Conservation (phyloP, 371 early-diverging fungal genomes). For the Chytridiales sp. region DNA sequence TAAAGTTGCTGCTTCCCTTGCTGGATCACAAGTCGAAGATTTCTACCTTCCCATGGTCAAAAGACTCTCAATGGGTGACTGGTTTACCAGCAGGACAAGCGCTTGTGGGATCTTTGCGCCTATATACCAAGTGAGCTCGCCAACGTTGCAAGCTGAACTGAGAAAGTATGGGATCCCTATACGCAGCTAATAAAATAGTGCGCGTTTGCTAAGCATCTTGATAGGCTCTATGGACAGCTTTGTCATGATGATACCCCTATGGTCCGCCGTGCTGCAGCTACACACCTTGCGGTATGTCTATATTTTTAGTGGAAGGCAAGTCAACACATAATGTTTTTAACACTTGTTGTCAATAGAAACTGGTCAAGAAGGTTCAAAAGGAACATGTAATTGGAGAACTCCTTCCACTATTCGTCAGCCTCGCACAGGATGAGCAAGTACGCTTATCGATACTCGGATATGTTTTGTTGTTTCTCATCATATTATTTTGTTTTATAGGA, state of each 20-base stretch:
- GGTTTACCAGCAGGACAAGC: slow-evolving; percentile 94
- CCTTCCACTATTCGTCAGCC: slow-evolving; percentile 72
- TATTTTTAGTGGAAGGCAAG: too few species aligned
- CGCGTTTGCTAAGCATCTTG: not conserved
- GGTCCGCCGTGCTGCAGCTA: slow-evolving; percentile 93
- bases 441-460: not conserved
- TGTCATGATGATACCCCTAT: slow-evolving; percentile 94
- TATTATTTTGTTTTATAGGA: slow-evolving; percentile 66
- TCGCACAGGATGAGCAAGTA: slow-evolving; percentile 80
- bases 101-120: slow-evolving; percentile 88
- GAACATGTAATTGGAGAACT: slow-evolving; percentile 71
- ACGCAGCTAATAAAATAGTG: not conserved
- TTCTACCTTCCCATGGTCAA: slow-evolving; percentile 85
- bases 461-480: not conserved
- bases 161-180: slow-evolving; percentile 55
- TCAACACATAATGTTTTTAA: not conserved
- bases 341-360: slow-evolving; percentile 29
- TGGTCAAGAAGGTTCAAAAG: slow-evolving; percentile 64
- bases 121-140: slow-evolving; percentile 66
- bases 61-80: slow-evolving; percentile 86
- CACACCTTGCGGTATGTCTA: slow-evolving; percentile 70
- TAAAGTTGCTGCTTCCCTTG: slow-evolving; percentile 69
- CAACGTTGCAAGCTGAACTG: slow-evolving; percentile 77
- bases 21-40: slow-evolving; percentile 76
- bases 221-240: slow-evolving; percentile 59